Conservation (phyloP, 495 filamentous ascomycete genomes). For the Aspergillus cristatus region DNA sequence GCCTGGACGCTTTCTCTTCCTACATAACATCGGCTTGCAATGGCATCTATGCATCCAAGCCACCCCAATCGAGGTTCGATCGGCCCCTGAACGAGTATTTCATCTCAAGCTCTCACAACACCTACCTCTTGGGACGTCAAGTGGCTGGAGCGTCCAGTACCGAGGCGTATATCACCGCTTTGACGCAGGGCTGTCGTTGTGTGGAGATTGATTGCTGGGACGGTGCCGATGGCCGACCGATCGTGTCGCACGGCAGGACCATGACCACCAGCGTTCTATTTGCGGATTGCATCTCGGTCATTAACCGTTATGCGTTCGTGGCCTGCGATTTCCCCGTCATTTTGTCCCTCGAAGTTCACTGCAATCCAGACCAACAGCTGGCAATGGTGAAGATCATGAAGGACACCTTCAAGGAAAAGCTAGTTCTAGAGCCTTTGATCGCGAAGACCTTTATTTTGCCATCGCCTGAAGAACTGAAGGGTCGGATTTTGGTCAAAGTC, state of each 20-base stretch:
- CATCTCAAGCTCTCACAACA: conserved; percentile 98
- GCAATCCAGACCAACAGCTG: conserved; percentile 69
- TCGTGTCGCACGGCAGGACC: conserved; percentile 85
- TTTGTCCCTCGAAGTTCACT: conserved; percentile 93
- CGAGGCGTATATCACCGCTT: conserved; percentile 87
- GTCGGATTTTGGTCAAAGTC: conserved; percentile 86
- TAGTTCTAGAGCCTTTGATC: conserved; percentile 66
- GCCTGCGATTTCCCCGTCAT: conserved; percentile 77
- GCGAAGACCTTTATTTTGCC: conserved; percentile 59
- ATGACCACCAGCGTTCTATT: conserved; percentile 81
- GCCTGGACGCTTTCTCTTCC: conserved; percentile 59
- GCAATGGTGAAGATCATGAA: conserved; percentile 89
- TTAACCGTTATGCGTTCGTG: conserved; percentile 86
- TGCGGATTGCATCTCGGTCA: conserved; percentile 79
- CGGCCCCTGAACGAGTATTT: conserved; percentile 94
- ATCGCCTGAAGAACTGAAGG: conserved; percentile 73
- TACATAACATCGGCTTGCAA: conserved; percentile 72
- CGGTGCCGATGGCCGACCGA: conserved; percentile 72
- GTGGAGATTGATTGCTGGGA: conserved; percentile 99
- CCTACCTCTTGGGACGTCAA: conserved; percentile 86
- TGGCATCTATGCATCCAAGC: conserved; percentile 43
- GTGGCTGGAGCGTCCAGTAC: conserved; percentile 82
- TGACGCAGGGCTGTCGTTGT: conserved; percentile 83
- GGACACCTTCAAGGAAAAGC: conserved; percentile 64
- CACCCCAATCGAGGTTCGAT: conserved; percentile 54